Evolutionary conservation across 441 rosid genomes (phyloP), one percentile per base, ranked within the genome.

Genomic region (Corymbia citriodora): DNA sequence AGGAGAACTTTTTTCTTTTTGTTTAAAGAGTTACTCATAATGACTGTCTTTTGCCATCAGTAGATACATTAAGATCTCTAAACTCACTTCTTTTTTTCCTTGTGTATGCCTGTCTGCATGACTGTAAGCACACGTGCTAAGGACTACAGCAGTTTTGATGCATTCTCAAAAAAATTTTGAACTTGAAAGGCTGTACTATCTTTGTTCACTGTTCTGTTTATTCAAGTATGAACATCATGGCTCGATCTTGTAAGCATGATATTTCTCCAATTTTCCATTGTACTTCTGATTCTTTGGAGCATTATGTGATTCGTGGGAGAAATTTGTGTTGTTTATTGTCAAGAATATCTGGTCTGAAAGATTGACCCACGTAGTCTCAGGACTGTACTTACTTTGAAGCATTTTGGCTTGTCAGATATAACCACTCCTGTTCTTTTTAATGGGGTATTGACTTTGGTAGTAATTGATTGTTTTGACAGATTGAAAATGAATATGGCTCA

Each of bases 401-500:
- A 72, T 72, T 72, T 72, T 36, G 15, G 82, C 49, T 72, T 72
- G 23, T 72, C 82, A 19, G 3, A 31, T 86, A 53, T 87, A 59
- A 45, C 52, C 12, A 45, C 49, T 85, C 63, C 87, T 48, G 2
- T 83, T 31, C 91, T 89, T 89, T 1, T 89, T 52, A 48, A 27
- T 2, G n/a, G 63, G 88, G 1, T 19, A 45, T 86, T 87, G 48
- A 87, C 48, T 87, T 87, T 88, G 85, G 59, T 74, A 12, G 21
- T 88, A 89, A 72, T 61, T 79, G 18, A 65, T 91, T 88, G 19
- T 89, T 89, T 93, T 90, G 89, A 89, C 97, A 98, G 99, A 95
- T 97, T 88, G 99, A 98, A 95, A 97, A 98, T 94, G 99, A 98
- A 94, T 98, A 92, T 93, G 99, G 99, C 87, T 98, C 99, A 65